Conservation (phyloP, 345 rosid genomes). For the Geranium brycei region DNA sequence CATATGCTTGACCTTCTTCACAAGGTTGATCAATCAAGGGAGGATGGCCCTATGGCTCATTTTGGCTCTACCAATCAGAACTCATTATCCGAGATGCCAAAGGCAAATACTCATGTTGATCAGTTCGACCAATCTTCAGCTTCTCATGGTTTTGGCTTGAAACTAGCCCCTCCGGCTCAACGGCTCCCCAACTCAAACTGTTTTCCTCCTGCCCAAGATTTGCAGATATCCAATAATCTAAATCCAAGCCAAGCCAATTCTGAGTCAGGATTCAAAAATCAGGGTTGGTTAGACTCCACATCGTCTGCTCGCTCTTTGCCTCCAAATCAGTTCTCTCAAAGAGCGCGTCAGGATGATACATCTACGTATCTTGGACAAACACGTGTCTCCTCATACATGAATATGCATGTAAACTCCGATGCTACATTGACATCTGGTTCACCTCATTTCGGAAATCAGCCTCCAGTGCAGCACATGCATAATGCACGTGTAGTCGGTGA, state of each 20-base stretch:
- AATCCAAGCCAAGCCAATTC: constrained; percentile 22
- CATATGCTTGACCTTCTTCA: constrained; percentile 87
- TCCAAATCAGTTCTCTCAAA: constrained; percentile 29
- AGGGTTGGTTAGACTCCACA: constrained; percentile 30
- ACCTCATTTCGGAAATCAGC: constrained; percentile 34
- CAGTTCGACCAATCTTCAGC: constrained; percentile 40
- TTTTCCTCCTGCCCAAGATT: constrained; percentile 25
- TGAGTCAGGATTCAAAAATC: constrained; percentile 30
- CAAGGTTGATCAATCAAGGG: constrained; percentile 64
- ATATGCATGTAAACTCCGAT: constrained; percentile 19
- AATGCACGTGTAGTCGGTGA: constrained; percentile 8
- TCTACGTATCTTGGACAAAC: constrained; percentile 27
- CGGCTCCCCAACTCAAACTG: constrained; percentile 25
- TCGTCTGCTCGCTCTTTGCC: constrained; percentile 29
- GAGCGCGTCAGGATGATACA: constrained; percentile 21
- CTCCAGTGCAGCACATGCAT: constrained; percentile 27
- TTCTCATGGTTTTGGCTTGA: constrained; percentile 72
- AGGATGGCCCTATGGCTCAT: constrained; percentile 28
- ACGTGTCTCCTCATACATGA: constrained; percentile 10
- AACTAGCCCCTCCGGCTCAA: constrained; percentile 76
- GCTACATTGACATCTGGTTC: constrained; percentile 26
- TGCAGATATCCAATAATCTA: constrained; percentile 17
- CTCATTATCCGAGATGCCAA: constrained; percentile 32
- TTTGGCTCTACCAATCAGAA: constrained; percentile 31
- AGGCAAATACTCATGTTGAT: constrained; percentile 40